phyloP scores from a whole-genome alignment of 148 eudicot genomes.

The Chenopodium album region DNA sequence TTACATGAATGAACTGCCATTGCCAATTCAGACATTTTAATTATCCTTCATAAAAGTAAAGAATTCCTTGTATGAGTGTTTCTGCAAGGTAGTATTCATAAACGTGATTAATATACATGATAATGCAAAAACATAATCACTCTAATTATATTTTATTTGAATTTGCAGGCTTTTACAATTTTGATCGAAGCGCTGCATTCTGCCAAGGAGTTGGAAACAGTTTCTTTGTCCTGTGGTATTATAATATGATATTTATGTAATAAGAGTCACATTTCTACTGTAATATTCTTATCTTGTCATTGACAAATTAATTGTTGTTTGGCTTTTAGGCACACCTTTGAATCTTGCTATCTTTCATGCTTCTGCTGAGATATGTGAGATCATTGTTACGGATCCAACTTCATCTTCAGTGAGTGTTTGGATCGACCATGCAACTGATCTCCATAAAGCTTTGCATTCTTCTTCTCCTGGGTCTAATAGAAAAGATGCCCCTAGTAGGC shows the following conservation, averaged over 20 bases:
- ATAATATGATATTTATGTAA: constrained; percentile 8
- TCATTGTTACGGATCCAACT: constrained; percentile 80
- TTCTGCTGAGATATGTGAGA: constrained; percentile 91
- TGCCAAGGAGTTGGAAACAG: constrained; percentile 70
- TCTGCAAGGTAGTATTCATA: not conserved
- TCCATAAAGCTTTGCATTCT: constrained; percentile 79
- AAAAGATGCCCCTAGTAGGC: constrained; percentile 97
- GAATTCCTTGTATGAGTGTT: not conserved
- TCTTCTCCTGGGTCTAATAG: constrained; percentile 94
- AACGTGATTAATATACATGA: not conserved
- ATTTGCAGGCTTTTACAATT: constrained; percentile 65
- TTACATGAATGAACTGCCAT: not conserved
- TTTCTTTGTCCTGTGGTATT: constrained; percentile 59
- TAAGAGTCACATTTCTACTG: not conserved
- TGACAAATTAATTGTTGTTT: not conserved
- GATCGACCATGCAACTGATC: constrained; percentile 84
- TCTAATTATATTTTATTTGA: not conserved
- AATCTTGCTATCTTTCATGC: constrained; percentile 95
- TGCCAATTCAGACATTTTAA: not conserved
- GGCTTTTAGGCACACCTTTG: constrained; percentile 69
- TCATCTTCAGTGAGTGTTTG: constrained; percentile 81
- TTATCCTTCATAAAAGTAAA: not conserved
- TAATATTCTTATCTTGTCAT: not conserved
- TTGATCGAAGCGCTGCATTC: constrained; percentile 84
- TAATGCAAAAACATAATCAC: not conserved